Percentiles rank a stretch among this genome's conserved stretches.
Conservation (phyloP, 2,329 filamentous ascomycete species). For the Aspergillus unguis region DNA sequence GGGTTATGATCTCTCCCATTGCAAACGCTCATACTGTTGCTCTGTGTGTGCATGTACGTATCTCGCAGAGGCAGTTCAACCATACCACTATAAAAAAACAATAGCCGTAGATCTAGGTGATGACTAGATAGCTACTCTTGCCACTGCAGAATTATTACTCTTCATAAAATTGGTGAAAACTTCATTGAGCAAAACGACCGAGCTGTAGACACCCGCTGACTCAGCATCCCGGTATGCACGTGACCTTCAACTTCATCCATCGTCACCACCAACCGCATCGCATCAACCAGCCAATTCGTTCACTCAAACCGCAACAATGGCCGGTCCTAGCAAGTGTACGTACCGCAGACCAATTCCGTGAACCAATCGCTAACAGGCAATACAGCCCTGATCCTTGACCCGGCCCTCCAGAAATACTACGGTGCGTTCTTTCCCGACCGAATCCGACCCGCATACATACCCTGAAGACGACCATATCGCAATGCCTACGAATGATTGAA, state of each 20-base stretch:
- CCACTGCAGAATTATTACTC: no score
- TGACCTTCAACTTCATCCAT: constrained; percentile 15
- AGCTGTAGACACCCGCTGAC: not conserved
- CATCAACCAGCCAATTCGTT: constrained; percentile 5
- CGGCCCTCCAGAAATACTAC: constrained; percentile 50
- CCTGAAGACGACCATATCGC: no score
- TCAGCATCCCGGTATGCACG: constrained; percentile 12
- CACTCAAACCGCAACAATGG: constrained; percentile 41
- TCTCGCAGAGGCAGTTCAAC: no score
- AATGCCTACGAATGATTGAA: not conserved
- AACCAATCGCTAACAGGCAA: constrained; percentile 16
- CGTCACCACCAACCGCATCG: constrained; percentile 10
- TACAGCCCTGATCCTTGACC: constrained; percentile 42
- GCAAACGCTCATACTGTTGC: not conserved
- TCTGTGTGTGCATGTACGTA: not conserved
- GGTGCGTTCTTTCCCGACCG: constrained; percentile 38
- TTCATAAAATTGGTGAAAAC: not conserved
- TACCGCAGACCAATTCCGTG: not conserved
- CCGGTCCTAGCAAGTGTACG: constrained; percentile 50
- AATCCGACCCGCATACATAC: constrained; percentile 6
- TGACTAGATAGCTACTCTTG: no score
- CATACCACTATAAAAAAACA: no score
- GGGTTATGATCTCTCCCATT: not conserved
- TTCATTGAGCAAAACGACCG: not conserved
- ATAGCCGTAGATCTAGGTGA: no score